phyloP scores from a whole-genome alignment of 148 eudicot species.

The Nepenthes mirabilis region DNA sequence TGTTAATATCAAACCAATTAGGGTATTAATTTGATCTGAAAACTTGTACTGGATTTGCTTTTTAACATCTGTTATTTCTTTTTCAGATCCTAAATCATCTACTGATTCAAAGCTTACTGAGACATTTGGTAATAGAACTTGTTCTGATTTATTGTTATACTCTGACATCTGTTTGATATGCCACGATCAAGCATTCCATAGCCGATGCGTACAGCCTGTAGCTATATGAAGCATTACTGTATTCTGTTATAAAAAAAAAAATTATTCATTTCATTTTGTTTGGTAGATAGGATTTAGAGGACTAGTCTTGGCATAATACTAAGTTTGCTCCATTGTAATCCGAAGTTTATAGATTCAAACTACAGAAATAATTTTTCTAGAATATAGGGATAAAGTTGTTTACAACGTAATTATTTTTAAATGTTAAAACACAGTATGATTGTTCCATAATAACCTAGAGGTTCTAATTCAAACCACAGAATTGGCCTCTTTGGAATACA shows the following conservation, averaged over 20 bases:
- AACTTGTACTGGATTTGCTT: not conserved
- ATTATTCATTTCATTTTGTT: not conserved
- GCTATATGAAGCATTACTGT: not conserved
- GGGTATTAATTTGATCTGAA: no score
- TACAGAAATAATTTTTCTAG: no score
- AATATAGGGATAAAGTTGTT: no score
- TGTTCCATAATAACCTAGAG: no score
- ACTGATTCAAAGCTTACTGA: constrained; percentile 63
- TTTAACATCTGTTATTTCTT: not conserved
- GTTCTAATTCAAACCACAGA: no score
- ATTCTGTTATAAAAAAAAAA: not conserved
- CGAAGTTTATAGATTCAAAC: no score
- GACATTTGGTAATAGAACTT: constrained; percentile 58
- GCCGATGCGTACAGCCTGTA: not conserved
- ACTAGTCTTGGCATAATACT: no score
- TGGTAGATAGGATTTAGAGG: not conserved
- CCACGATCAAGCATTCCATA: not conserved
- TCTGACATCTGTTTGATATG: not conserved
- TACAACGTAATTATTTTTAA: no score
- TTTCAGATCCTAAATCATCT: constrained; percentile 58
- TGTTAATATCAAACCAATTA: no score
- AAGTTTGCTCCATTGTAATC: no score
- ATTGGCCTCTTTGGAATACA: no score
- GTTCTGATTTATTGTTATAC: constrained; percentile 1
- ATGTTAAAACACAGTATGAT: no score